Base-by-base conservation (phyloP, 129 eudicot species). In the Saussurea involucrata region DNA sequence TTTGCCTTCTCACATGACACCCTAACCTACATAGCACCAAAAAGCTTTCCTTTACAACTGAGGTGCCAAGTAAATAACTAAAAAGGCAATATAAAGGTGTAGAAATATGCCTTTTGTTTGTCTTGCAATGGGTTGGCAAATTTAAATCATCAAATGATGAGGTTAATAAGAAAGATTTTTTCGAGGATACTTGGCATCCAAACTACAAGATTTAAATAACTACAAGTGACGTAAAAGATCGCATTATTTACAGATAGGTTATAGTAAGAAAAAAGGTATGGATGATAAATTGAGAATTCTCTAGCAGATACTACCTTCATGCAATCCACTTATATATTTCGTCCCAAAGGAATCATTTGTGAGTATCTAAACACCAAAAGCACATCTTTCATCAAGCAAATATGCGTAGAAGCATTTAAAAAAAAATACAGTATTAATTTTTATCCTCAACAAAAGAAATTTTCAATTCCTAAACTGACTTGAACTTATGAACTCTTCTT, bases 1-100 rank as follows among this genome's bases (percentile, higher is more conserved):
- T 89, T 89, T 33, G 95, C 95, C 86, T 89, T 89, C 74, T 86
- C 89, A 64, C 91, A 86, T 40, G 87, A 71, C 57, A 61, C 83
- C 80, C 86, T 86, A 53, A 89, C 91, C 95, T 89, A 68, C 73
- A 66, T 17, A 33, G 64, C 8, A 27, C 63, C 11, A 4, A 58
- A 58, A 58, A 58, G 24, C 24, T 58, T 58, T 21, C 64, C 10
- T 58, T 21, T 58, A 58, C 25, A 18, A 58, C 57, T 1, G 20
- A 2, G 5, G 4, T 6, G 25, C 64, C 64, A 58, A 58, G 20
- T 18, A 55, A 17, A 55, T 55, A 55, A 13, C 57, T 55, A 18
- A 55, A 18, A 3, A 12, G 57, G 57, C 55, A 44, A 55, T 6
- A 55, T n/a, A n/a, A n/a, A n/a, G n/a, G n/a, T n/a, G n/a, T n/a